These are phyloP conservation scores for Leccinum pseudoinsigne DNA, from an alignment of 1,284 basidiomycete genomes.

Conservation along the genomic window DNA sequence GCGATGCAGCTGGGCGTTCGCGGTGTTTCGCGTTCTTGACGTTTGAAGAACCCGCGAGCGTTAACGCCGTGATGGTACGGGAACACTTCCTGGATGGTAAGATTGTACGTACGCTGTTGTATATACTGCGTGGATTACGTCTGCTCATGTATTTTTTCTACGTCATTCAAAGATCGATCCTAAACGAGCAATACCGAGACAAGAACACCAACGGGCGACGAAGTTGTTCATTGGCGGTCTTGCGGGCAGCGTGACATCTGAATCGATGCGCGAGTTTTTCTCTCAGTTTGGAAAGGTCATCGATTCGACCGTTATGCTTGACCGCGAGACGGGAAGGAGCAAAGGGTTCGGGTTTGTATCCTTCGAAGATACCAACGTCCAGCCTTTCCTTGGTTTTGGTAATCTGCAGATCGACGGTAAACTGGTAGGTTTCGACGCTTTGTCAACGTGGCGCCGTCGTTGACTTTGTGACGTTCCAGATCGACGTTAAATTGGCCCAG, in stretches of 20 bases:
- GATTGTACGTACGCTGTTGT: constrained; percentile 60
- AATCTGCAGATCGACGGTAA: constrained; percentile 93
- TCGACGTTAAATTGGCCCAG: constrained; percentile 94
- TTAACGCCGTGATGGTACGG: constrained; percentile 86
- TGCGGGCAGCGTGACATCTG: constrained; percentile 88
- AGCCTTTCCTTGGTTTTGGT: constrained; percentile 81
- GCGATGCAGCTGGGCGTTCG: constrained; percentile 87
- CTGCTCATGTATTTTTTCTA: constrained; percentile 23
- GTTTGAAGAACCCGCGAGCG: constrained; percentile 84
- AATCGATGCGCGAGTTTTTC: constrained; percentile 92
- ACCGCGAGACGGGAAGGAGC: constrained; percentile 92
- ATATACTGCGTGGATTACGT: constrained; percentile 24
- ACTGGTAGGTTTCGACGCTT: constrained; percentile 52
- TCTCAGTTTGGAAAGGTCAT: constrained; percentile 90
- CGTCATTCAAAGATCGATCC: constrained; percentile 84
- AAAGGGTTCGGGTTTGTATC: constrained; percentile 99
- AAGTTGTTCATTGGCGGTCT: constrained; percentile 97
- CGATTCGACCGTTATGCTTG: constrained; percentile 98
- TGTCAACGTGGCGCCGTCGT: background rate
- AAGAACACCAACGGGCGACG: constrained; percentile 89
- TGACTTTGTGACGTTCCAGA: constrained; percentile 46
- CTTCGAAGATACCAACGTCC: constrained; percentile 88
- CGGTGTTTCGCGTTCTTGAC: constrained; percentile 95
- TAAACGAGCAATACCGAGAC: constrained; percentile 96
- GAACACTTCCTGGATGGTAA: constrained; percentile 94